A percentile compares a stretch with the other conserved stretches of the same genome.
Evolutionary conservation across 176 grass and related monocot genomes (phyloP).

Genomic region (Aechmea fasciata): DNA sequence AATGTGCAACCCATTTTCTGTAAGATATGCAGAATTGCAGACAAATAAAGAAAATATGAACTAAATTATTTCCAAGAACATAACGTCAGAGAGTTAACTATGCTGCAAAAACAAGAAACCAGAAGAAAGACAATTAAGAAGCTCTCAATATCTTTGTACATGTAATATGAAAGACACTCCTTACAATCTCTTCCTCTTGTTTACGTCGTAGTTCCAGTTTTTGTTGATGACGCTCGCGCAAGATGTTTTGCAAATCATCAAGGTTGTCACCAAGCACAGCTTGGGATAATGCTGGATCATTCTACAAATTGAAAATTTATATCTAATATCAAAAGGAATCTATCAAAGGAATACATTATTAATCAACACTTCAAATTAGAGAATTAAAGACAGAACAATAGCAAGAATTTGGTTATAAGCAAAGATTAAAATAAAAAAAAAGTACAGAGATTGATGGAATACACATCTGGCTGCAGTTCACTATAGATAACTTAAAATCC

Average conservation of each 20-base stretch:
- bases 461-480: no score
- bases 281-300: constrained; percentile 78
- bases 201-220: constrained; percentile 55
- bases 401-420: no score
- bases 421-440: no score
- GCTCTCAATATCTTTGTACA: background rate
- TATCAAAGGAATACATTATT: background rate
- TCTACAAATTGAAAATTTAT: constrained; percentile 41
- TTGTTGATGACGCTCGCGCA: constrained; percentile 60
- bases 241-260: constrained; percentile 59
- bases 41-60: background rate
- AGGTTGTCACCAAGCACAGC: constrained; percentile 76
- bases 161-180: constrained; percentile 21
- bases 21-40: background rate
- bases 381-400: no score
- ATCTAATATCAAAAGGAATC: background rate
- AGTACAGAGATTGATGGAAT: no score
- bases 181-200: constrained; percentile 96
- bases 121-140: background rate
- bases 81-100: background rate
- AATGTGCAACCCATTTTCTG: background rate
- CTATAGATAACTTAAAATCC: no score
- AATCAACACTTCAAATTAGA: no score
- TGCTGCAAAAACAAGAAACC: background rate
- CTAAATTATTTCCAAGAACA: background rate